These are phyloP conservation scores for Wakefieldia striispora DNA, from an alignment of 768 basidiomycete species.

Conservation along the genomic window DNA sequence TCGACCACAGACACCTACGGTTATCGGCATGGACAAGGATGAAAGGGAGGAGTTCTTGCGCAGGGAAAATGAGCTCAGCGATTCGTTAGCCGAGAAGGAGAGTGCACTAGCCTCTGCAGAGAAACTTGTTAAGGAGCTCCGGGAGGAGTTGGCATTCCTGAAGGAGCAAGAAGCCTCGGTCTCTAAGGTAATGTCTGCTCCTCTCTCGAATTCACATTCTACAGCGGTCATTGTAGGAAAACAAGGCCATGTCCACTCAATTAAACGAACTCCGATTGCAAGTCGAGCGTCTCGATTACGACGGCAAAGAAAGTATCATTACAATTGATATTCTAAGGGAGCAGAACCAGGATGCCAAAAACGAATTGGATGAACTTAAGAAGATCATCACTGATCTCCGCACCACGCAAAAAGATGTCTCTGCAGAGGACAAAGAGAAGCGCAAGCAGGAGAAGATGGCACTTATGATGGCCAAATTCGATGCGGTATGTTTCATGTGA, in stretches of 20 bases:
- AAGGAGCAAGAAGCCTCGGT: slow-evolving; percentile 85
- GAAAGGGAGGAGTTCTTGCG: slow-evolving; percentile 96
- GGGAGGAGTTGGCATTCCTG: slow-evolving; percentile 84
- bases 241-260: slow-evolving; percentile 91
- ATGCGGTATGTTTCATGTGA: slow-evolving; percentile 60
- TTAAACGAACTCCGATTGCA: slow-evolving; percentile 90
- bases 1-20: slow-evolving; percentile 90
- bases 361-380: slow-evolving; percentile 86
- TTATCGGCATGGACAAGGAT: slow-evolving; percentile 87
- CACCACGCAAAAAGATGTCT: slow-evolving; percentile 76
- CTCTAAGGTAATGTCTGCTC: slow-evolving; percentile 54
- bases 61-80: slow-evolving; percentile 95
- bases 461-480: slow-evolving; percentile 99
- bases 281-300: slow-evolving; percentile 90
- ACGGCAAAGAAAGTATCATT: slow-evolving; percentile 92
- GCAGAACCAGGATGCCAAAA: slow-evolving; percentile 83
- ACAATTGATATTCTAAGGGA: slow-evolving; percentile 95
- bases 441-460: slow-evolving; percentile 99
- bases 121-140: slow-evolving; percentile 84
- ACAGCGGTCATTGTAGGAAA: slow-evolving; percentile 58
- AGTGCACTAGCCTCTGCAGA: slow-evolving; percentile 74
- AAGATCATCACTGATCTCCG: slow-evolving; percentile 78
- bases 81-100: slow-evolving; percentile 91
- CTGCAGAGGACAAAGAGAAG: slow-evolving; percentile 96
- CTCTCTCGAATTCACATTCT: slow-evolving; percentile 5